Evolutionary conservation across 169 alveolate genomes (phyloP), one percentile per base, ranked within the genome.

Genomic region (Amoebophrya sp.): DNA sequence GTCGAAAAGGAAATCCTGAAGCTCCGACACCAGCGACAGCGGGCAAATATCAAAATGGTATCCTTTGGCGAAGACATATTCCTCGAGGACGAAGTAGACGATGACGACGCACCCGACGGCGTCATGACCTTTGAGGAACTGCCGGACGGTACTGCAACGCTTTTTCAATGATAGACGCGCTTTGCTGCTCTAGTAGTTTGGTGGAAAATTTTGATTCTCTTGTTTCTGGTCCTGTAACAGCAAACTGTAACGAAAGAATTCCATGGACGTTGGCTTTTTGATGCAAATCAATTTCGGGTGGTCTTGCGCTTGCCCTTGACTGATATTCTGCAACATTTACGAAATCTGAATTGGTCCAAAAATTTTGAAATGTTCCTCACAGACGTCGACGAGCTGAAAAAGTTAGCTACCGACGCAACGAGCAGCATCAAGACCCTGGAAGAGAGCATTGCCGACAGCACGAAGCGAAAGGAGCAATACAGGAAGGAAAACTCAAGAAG

Each of bases 401-500:
- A 66, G 35, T 1, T 66, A 2, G 35, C 83, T 7, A 18, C 2
- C 35, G 83, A 66, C 1, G 83, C 83, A 3, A 66, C 35, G 35
- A 25, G 18, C 32, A 7, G 18, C 32, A 66, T 66, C 83, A 25
- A 18, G 7, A 25, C 83, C 1, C 35, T 66, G 83, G 32, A 25
- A 2, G 18, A n/a, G 39, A 12, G 35, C 35, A 66, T 66, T 1
- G 83, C 35, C 32, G 83, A 66, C 83, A 1, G 32, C 83, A 25
- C 35, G 35, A 66, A 66, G 32, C 12, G 83, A 12, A 41, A 41
- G 54, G 89, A 90, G 94, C 83, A 83, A 10, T 92, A 91, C 92
- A 41, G 77, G 40, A 32, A 77, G 53, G 94, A 92, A 40, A 92
- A 92, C 33, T 39, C 54, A 18, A 90, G 94, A 35, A 29, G 94